Evolutionary conservation across 1,284 basidiomycete species (phyloP).

Genomic region (Ustilago esculenta): DNA sequence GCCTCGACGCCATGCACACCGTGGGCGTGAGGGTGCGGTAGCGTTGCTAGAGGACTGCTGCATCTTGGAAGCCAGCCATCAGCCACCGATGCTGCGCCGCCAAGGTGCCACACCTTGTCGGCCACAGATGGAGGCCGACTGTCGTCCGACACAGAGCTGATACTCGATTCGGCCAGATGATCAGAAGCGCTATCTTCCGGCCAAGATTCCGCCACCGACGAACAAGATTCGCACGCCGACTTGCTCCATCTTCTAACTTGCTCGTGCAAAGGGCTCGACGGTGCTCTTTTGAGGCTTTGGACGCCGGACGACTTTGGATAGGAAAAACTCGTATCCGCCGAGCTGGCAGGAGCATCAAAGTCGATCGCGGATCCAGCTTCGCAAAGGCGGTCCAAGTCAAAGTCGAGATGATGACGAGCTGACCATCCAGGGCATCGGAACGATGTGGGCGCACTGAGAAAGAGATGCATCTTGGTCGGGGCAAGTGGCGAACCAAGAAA

Average conservation of each 20-base stretch:
- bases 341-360: not conserved
- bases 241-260: conserved; percentile 13
- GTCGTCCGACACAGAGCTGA: conserved; percentile 34
- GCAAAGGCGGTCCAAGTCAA: conserved; percentile 23
- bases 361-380: not conserved
- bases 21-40: not conserved
- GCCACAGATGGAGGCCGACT: conserved; percentile 23
- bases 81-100: not conserved
- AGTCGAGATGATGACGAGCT: conserved; percentile 39
- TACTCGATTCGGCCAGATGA: conserved; percentile 25
- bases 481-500: conserved; percentile 17
- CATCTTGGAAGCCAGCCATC: conserved; percentile 18
- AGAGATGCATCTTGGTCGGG: conserved; percentile 35
- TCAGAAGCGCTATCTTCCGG: conserved; percentile 33
- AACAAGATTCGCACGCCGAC: conserved; percentile 13
- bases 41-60: conserved; percentile 6
- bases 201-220: conserved; percentile 33
- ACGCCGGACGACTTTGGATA: not conserved
- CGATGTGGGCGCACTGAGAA: conserved; percentile 35
- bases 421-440: conserved; percentile 51
- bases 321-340: conserved; percentile 10
- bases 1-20: conserved; percentile 2
- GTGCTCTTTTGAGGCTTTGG: conserved; percentile 4
- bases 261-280: conserved; percentile 8
- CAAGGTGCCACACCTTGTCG: conserved; percentile 10